Conservation (phyloP, 345 rosid genomes). For the Citropsis articulata region DNA sequence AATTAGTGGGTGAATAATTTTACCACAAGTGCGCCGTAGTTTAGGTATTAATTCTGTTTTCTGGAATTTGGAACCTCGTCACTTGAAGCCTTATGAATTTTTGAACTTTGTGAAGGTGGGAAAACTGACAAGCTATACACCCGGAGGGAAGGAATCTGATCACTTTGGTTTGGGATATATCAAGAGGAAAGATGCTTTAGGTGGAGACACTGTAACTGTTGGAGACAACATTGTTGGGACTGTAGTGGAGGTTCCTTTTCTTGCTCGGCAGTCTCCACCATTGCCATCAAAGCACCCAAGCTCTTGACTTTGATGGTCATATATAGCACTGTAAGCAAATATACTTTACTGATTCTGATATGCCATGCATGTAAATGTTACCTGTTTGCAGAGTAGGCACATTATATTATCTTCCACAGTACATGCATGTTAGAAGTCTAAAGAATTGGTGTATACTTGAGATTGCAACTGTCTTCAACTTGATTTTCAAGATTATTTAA, state of each 20-base stretch:
- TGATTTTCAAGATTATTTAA: too few relatives aligned
- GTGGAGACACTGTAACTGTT: slow-evolving; percentile 49
- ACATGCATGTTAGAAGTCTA: too few relatives aligned
- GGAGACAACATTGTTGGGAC: slow-evolving; percentile 58
- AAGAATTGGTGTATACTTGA: too few relatives aligned
- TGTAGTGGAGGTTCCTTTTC: slow-evolving; percentile 60
- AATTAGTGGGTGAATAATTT: not conserved
- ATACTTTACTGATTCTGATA: not conserved
- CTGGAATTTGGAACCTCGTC: not conserved
- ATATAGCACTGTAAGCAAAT: not conserved
- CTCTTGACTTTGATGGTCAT: slow-evolving; percentile 27
- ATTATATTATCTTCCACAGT: too few relatives aligned
- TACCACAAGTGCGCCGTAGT: not conserved
- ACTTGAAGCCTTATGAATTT: not conserved
- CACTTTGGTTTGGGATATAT: slow-evolving; percentile 81
- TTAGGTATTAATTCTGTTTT: not conserved
- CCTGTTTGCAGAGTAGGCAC: too few relatives aligned
- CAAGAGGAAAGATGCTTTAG: slow-evolving; percentile 47
- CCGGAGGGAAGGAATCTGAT: slow-evolving; percentile 37
- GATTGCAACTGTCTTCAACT: too few relatives aligned
- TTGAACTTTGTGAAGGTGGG: slow-evolving; percentile 49
- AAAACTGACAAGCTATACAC: slow-evolving; percentile 71
- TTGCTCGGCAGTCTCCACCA: slow-evolving; percentile 50
- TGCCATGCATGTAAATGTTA: too few relatives aligned
- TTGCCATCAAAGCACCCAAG: slow-evolving; percentile 38